These are phyloP conservation scores for Dorcoceras hygrometricum DNA, from an alignment of 257 asterid species.

Conservation along the genomic window DNA sequence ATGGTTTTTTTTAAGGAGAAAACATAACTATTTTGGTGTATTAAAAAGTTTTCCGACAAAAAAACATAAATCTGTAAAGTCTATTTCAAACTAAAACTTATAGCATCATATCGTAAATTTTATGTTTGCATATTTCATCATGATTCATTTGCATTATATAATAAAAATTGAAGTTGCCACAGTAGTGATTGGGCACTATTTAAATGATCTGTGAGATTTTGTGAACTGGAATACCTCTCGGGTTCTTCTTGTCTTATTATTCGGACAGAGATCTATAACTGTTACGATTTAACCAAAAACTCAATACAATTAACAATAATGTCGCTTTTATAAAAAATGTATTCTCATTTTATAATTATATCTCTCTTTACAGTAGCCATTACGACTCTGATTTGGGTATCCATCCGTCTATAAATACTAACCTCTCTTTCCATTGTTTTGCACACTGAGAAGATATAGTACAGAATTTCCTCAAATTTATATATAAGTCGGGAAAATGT, in stretches of 20 bases:
- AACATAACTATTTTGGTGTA: too few relatives aligned
- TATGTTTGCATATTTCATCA: too few relatives aligned
- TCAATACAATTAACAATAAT: background rate
- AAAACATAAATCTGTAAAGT: too few relatives aligned
- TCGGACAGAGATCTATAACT: slow-evolving; percentile 1
- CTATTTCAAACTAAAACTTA: too few relatives aligned
- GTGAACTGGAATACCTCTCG: slow-evolving; percentile 8
- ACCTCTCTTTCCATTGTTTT: background rate
- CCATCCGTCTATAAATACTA: slow-evolving; percentile 23
- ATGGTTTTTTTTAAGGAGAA: too few relatives aligned
- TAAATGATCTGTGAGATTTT: background rate
- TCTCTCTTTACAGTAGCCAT: slow-evolving; percentile 10
- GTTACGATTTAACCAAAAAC: slow-evolving; percentile 10
- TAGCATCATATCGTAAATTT: too few relatives aligned
- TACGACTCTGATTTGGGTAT: background rate
- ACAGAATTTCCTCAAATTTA: background rate
- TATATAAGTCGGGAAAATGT: slow-evolving; percentile 5
- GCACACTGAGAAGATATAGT: slow-evolving; percentile 3
- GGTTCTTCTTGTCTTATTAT: slow-evolving; percentile 15
- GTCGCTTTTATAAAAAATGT: background rate
- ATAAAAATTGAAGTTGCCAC: too few relatives aligned
- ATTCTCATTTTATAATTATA: background rate
- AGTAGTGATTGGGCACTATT: too few relatives aligned
- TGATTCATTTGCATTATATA: too few relatives aligned
- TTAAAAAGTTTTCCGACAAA: too few relatives aligned